phyloP scores from a whole-genome alignment of 805 yeast species.

The Saccharomycopsis synnaedendra region DNA sequence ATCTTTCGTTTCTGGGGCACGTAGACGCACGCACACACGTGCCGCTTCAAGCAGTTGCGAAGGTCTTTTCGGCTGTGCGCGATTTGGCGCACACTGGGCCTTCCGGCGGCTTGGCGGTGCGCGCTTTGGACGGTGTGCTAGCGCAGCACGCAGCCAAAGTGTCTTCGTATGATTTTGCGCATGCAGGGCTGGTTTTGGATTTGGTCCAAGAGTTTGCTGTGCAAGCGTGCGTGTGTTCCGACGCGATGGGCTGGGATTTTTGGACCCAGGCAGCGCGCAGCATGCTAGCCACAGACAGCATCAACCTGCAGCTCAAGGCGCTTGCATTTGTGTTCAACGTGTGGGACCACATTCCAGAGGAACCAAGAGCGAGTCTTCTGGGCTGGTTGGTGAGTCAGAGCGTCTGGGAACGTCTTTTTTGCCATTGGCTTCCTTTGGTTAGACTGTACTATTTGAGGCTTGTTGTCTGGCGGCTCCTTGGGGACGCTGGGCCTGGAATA shows the following conservation, averaged over 20 bases:
- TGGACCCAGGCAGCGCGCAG: conserved; percentile 54
- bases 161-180: conserved; percentile 28
- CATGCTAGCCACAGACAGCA: conserved; percentile 53
- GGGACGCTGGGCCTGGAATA: conserved; percentile 1
- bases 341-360: conserved; percentile 57
- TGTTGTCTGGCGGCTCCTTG: conserved; percentile 49
- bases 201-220: conserved; percentile 25
- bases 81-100: conserved; percentile 25
- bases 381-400: conserved; percentile 40
- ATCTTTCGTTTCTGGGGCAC: conserved; percentile 1
- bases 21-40: conserved; percentile 6
- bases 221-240: conserved; percentile 16
- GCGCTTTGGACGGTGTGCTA: conserved; percentile 25
- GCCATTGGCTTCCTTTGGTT: conserved; percentile 74
- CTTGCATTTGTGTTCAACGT: conserved; percentile 58
- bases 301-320: conserved; percentile 50
- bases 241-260: conserved; percentile 54
- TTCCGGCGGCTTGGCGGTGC: conserved; percentile 18
- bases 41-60: conserved; percentile 20
- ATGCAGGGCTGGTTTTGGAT: conserved; percentile 29
- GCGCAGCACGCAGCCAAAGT: conserved; percentile 26
- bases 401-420: conserved; percentile 46
- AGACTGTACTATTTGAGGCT: conserved; percentile 59
- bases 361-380: conserved; percentile 28
- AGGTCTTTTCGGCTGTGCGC: conserved; percentile 25